Evolutionary conservation across 805 yeast species (phyloP), one percentile per base, ranked within the genome.

Genomic region (Starmerella tilneyi): DNA sequence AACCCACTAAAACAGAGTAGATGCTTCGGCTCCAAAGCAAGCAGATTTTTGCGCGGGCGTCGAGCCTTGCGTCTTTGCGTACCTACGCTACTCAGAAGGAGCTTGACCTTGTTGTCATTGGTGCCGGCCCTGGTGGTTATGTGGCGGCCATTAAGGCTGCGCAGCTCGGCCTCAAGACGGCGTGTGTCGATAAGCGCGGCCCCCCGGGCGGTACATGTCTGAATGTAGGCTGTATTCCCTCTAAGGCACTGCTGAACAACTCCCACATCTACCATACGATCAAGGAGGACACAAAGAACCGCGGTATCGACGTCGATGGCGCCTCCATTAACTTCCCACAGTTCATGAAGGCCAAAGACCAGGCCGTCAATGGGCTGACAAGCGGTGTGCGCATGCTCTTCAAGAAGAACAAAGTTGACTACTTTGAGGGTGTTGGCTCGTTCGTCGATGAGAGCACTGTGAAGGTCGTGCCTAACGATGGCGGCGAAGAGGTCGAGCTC

Each of bases 51-150:
- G 21, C 50, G 38, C 43, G 37, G 41, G 43, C 37, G 21, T n/a
- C 43, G 15, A 22, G 46, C 35, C 30, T 48, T 15, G 36, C 35
- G 22, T 17, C 42, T 6, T 23, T 32, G 30, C 54, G 57, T n/a
- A 37, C 47, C 29, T 50, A 41, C 33, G 55, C 56, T 26, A 52
- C 57, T 16, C 48, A 50, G 43, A 67, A 70, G 58, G 79, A 80
- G 61, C 92, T 84, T 63, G 97, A 92, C 61, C 76, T 92, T 45
- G 94, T 89, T 45, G 84, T 92, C 58, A 82, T 92, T 61, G 99
- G 99, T 57, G 97, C 96, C 59, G 99, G 99, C 48, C 99, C 99
- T 56, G 99, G 97, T 67, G 99, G 99, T 52, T 92, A 92, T 66
- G 92, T 92, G 58, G 97, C 96, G 45, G 98, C 99, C 60, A 92